A percentile compares a stretch with the other conserved stretches of the same genome.
Conservation (phyloP, 306 rosid species). For the Pyrus pyrifolia region DNA sequence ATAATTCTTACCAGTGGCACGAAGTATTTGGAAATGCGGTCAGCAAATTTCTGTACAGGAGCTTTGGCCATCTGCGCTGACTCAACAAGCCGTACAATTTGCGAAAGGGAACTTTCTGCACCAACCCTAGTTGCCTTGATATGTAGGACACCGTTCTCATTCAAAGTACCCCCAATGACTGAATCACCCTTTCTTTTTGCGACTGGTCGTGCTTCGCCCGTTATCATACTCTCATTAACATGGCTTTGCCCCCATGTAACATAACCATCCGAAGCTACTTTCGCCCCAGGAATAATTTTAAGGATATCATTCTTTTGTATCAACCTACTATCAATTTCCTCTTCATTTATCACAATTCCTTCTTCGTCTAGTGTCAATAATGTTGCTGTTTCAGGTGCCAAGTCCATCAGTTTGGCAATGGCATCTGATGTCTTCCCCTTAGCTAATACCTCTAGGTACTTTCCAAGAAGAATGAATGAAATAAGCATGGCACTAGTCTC, state of each 20-base stretch:
- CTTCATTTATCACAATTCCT: conserved; percentile 39
- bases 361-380: conserved; percentile 33
- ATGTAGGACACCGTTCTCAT: conserved; percentile 79
- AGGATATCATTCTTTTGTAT: conserved; percentile 67
- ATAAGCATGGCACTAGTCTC: conserved; percentile 74
- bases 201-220: conserved; percentile 69
- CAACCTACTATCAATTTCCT: conserved; percentile 53
- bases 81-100: conserved; percentile 82
- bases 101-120: conserved; percentile 72
- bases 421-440: conserved; percentile 65
- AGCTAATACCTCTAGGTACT: conserved; percentile 67
- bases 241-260: conserved; percentile 71
- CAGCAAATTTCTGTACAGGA: conserved; percentile 81
- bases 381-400: conserved; percentile 56
- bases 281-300: conserved; percentile 59
- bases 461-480: conserved; percentile 57
- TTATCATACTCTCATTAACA: conserved; percentile 84
- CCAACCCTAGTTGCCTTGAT: conserved; percentile 77
- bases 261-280: conserved; percentile 70
- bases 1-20: conserved; percentile 54
- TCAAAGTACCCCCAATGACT: conserved; percentile 80
- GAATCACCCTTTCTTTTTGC: conserved; percentile 47
- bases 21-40: conserved; percentile 68
- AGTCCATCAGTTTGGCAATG: conserved; percentile 64
- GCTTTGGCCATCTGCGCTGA: conserved; percentile 94